Evolutionary conservation across 805 yeast species (phyloP), one percentile per base, ranked within the genome.

Genomic region (Saturnispora hagleri): DNA sequence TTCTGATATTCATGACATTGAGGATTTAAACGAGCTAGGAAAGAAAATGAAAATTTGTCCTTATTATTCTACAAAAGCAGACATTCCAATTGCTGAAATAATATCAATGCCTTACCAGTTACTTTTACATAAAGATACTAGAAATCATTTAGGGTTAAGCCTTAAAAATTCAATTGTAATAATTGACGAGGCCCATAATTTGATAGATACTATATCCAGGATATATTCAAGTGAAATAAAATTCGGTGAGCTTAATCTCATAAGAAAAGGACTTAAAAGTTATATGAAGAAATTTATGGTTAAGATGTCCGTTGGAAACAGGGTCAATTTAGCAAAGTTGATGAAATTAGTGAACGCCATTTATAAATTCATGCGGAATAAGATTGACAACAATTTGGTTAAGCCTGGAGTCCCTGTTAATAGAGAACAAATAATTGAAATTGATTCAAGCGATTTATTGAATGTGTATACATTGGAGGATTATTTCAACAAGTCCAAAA

Each of bases 161-260:
- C 60, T 90, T 9, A 74, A 75, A 49, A 76, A 80, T 51, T 74
- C 90, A 1, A 75, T 90, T 2, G 80, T 91, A 0, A 77, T 91
- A 5, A 82, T 90, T 27, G 98, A 90, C 64, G 98, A 90, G 63
- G 97, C 97, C 0, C 98, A 90, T 62, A 90, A 90, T 62, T 68
- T 90, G 43, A 62, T 89, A 28, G 97, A 89, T 58, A 81, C 90
- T 0, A 79, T 90, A 3, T 77, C 83, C 1, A 69, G 84, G 2
- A 69, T 91, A 55, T 76, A 84, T 60, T 87, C 96, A 0, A 74
- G 81, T 2, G 65, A 75, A 3, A 69, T 90, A 0, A 69, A 84
- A 0, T 58, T 71, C 1, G 48, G 57, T 0, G 88, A 85, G 33
- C 68, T 88, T 9, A 42, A 57, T 2, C 43, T 54, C 0, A 74